Evolutionary conservation across 805 yeast species (phyloP).

Genomic region (Ogataea ganodermae): DNA sequence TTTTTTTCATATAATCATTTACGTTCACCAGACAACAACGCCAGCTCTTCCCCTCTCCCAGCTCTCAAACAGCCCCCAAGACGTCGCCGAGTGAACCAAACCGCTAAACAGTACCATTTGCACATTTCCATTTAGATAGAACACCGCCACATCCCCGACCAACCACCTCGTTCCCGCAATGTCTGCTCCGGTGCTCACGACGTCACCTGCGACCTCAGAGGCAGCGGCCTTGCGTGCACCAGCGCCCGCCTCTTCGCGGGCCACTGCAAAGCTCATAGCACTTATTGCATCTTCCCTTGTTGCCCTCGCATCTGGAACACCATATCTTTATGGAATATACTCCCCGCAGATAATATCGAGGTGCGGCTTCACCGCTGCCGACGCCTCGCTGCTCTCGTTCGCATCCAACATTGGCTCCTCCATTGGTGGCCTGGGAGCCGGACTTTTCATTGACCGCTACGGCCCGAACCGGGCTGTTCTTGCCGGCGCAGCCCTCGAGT

Average conservation of each 20-base stretch:
- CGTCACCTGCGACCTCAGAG: too few relatives aligned
- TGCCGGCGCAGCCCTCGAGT: constrained; percentile 56
- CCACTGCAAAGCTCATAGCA: constrained; percentile 9
- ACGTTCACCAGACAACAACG: neutral
- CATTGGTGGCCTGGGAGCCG: constrained; percentile 71
- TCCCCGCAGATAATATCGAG: constrained; percentile 67
- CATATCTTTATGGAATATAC: constrained; percentile 72
- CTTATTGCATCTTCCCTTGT: constrained; percentile 17
- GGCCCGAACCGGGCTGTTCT: constrained; percentile 58
- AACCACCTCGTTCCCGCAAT: neutral
- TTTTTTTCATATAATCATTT: neutral
- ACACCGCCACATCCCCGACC: neutral
- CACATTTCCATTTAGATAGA: neutral
- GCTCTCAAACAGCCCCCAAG: neutral
- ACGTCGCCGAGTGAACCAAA: too few relatives aligned
- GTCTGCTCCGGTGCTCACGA: neutral
- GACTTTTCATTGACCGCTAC: constrained; percentile 60
- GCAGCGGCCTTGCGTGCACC: too few relatives aligned
- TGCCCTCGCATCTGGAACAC: constrained; percentile 67
- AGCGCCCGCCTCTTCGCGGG: neutral
- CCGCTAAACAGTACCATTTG: too few relatives aligned
- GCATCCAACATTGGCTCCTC: constrained; percentile 66
- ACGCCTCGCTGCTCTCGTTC: constrained; percentile 65
- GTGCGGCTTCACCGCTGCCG: constrained; percentile 58
- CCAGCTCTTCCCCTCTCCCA: neutral